A percentile compares a stretch with the other conserved stretches of the same genome.
Conservation (phyloP, 78 protist species). For the Dictyostelium citrinum region DNA sequence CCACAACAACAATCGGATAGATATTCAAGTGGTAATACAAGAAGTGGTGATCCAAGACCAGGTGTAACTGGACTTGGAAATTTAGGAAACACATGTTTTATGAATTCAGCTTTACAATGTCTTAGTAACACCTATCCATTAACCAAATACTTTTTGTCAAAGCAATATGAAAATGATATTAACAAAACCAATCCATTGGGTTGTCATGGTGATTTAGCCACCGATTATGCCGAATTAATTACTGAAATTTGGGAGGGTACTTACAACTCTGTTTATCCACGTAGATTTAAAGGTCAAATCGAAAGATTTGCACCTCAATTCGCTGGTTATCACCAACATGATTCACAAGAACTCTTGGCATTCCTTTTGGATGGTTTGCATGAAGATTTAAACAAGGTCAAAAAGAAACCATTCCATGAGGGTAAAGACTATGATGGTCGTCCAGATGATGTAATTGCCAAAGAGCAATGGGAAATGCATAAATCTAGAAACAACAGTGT, state of each 20-base stretch:
- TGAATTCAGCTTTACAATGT: conserved; percentile 91
- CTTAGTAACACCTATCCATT: conserved; percentile 58
- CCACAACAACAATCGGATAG: conserved; percentile 14
- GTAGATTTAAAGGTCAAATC: conserved; percentile 69
- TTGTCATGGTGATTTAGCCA: conserved; percentile 81
- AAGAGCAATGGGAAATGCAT: conserved; percentile 84
- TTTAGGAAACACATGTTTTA: conserved; percentile 95
- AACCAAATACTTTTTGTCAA: conserved; percentile 59
- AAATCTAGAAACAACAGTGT: conserved; percentile 76
- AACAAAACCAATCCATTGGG: conserved; percentile 89
- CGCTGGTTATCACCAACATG: conserved; percentile 90
- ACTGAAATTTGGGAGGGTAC: conserved; percentile 70
- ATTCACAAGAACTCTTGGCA: conserved; percentile 86
- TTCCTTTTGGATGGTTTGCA: conserved; percentile 89
- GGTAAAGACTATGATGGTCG: conserved; percentile 45
- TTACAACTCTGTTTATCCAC: conserved; percentile 44
- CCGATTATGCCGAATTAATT: conserved; percentile 63
- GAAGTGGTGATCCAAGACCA: conserved; percentile 56
- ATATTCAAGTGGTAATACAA: neutral
- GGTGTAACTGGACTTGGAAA: conserved; percentile 88
- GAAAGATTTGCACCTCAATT: conserved; percentile 87
- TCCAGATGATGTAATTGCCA: conserved; percentile 71
- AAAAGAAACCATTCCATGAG: conserved; percentile 79
- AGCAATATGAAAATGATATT: conserved; percentile 36
- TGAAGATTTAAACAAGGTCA: conserved; percentile 93